Evolutionary conservation across 2,329 filamentous ascomycete species (phyloP).

Genomic region (Paracamarosporium sp.): DNA sequence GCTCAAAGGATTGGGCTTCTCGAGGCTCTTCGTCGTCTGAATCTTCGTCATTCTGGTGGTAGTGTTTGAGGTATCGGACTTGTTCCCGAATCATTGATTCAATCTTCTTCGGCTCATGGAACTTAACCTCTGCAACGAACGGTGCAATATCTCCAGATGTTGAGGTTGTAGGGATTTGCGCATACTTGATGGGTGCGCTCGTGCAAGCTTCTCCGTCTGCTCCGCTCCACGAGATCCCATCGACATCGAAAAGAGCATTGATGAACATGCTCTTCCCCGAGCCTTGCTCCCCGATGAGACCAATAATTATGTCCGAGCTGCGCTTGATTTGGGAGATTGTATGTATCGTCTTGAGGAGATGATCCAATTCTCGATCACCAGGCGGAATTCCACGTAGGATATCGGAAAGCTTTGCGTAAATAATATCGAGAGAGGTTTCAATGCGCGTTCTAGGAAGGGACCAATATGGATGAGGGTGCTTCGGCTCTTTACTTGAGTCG

Average conservation of each 20-base stretch:
- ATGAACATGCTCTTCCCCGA: conserved; percentile 25
- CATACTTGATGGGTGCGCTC: conserved; percentile 19
- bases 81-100: conserved; percentile 24
- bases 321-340: conserved; percentile 14
- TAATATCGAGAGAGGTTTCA: background rate
- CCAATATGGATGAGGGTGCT: conserved; percentile 7
- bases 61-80: conserved; percentile 14
- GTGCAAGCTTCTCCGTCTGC: conserved; percentile 29
- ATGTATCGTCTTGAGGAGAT: conserved; percentile 13
- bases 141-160: background rate
- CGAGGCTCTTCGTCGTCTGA: conserved; percentile 24
- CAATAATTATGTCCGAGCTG: conserved; percentile 16
- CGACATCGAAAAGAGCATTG: conserved; percentile 26
- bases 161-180: conserved; percentile 1
- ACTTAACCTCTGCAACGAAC: conserved; percentile 22
- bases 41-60: conserved; percentile 20
- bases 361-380: conserved; percentile 21
- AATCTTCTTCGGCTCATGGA: conserved; percentile 16
- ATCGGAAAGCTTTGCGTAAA: background rate
- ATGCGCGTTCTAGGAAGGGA: conserved; percentile 3
- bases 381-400: background rate
- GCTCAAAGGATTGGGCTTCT: background rate
- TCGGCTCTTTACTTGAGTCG: conserved; percentile 5
- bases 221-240: conserved; percentile 24
- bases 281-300: conserved; percentile 28